A percentile compares a stretch with the other conserved stretches of the same genome.
Conservation (phyloP, 108 stramenopile genomes). For the Cyclotella atomus region DNA sequence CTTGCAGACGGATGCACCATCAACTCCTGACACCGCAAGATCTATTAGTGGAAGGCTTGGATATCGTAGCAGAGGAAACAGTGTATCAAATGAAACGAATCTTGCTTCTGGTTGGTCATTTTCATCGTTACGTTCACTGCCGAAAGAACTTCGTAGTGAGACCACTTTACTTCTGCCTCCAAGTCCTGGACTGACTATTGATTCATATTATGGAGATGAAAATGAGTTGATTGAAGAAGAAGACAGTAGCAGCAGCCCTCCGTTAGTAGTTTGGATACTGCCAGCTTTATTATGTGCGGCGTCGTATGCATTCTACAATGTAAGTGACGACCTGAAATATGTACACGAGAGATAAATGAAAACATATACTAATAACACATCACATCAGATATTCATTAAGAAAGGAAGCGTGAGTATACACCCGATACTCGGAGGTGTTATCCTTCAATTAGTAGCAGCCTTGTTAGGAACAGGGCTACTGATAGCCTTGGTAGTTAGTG, state of each 20-base stretch:
- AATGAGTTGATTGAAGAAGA: too few species aligned
- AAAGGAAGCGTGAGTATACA: conserved; percentile 62
- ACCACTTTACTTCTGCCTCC: neutral
- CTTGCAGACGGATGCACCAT: neutral
- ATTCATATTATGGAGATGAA: neutral
- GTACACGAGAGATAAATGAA: too few species aligned
- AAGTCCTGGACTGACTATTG: neutral
- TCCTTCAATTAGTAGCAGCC: conserved; percentile 76
- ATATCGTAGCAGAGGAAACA: neutral
- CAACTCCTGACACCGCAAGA: neutral
- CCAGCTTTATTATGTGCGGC: conserved; percentile 70
- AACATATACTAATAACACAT: neutral
- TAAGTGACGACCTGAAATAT: neutral
- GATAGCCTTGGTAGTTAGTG: neutral
- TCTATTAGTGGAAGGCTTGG: neutral
- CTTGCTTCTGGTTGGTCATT: neutral
- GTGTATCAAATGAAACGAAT: neutral
- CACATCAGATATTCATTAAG: conserved; percentile 62
- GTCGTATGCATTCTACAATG: conserved; percentile 73
- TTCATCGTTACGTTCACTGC: neutral
- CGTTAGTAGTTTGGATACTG: conserved; percentile 45
- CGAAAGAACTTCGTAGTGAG: neutral
- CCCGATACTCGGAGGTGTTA: conserved; percentile 74
- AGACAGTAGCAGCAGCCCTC: neutral
- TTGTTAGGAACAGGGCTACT: conserved; percentile 53